A percentile compares a stretch with the other conserved stretches of the same genome.
Conservation (phyloP, 768 basidiomycete species). For the Multifurca ochricompacta region DNA sequence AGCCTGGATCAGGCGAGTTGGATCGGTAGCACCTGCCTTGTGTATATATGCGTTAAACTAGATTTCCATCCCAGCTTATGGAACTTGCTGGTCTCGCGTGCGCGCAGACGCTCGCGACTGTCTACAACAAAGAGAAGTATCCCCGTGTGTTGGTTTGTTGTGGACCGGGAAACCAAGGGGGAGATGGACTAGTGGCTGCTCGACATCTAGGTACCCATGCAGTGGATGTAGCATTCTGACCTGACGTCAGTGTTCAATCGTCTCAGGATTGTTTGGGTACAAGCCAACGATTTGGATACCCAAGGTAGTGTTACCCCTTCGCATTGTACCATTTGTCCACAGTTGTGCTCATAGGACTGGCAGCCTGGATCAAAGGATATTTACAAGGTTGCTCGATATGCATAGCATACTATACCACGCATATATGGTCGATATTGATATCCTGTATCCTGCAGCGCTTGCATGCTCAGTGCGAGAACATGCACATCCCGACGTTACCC, state of each 20-base stretch:
- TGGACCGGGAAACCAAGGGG: constrained; percentile 97
- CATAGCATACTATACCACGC: too few species aligned
- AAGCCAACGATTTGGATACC: constrained; percentile 87
- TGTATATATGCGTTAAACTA: not conserved
- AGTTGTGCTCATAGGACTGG: not conserved
- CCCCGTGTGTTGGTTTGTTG: constrained; percentile 87
- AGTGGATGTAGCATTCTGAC: too few species aligned
- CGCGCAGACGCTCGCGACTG: constrained; percentile 78
- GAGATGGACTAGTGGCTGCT: constrained; percentile 95
- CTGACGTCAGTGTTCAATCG: not conserved
- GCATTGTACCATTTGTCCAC: not conserved
- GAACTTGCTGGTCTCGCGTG: constrained; percentile 93
- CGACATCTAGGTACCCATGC: constrained; percentile 68
- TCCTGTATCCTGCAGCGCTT: constrained; percentile 47
- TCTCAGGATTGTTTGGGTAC: constrained; percentile 84
- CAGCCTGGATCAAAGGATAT: constrained; percentile 91
- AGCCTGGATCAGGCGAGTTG: constrained; percentile 78
- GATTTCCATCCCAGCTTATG: constrained; percentile 58
- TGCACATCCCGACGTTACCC: constrained; percentile 68
- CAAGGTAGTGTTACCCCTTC: constrained; percentile 45
- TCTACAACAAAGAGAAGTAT: constrained; percentile 61
- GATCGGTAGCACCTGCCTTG: not conserved
- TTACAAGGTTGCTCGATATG: constrained; percentile 83
- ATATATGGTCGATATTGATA: not conserved
- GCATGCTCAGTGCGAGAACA: constrained; percentile 80